phyloP scores from a whole-genome alignment of 1,284 basidiomycete genomes.

The Entoloma clypeatum region DNA sequence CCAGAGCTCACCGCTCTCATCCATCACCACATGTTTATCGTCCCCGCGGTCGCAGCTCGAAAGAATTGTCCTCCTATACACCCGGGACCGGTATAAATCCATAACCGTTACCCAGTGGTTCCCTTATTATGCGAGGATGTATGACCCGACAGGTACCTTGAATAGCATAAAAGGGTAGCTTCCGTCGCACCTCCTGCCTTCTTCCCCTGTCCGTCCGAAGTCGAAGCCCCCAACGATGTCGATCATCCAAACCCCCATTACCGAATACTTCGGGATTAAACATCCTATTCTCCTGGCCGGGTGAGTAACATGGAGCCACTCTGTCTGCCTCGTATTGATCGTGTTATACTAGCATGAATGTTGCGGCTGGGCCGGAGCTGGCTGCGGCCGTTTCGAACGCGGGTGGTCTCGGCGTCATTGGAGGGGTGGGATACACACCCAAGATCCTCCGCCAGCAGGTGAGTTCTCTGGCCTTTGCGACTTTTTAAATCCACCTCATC shows the following conservation, averaged over 20 bases:
- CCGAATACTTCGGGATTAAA: slow-evolving; percentile 80
- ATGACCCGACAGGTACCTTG: too few relatives aligned
- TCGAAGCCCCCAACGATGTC: too few relatives aligned
- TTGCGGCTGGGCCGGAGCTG: slow-evolving; percentile 82
- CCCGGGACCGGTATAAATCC: too few relatives aligned
- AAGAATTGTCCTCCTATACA: too few relatives aligned
- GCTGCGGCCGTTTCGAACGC: slow-evolving; percentile 87
- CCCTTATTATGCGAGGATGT: too few relatives aligned
- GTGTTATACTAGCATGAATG: slow-evolving; percentile 65
- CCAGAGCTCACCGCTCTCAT: too few relatives aligned
- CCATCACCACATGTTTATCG: too few relatives aligned
- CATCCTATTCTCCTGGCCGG: slow-evolving; percentile 89
- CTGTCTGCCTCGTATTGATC: not conserved
- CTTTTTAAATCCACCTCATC: slow-evolving; percentile 3
- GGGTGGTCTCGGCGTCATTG: slow-evolving; percentile 84
- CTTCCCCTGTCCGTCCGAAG: slow-evolving; percentile 12
- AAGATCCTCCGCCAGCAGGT: slow-evolving; percentile 71
- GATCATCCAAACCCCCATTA: slow-evolving; percentile 70
- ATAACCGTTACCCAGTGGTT: too few relatives aligned
- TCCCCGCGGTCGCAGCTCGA: too few relatives aligned
- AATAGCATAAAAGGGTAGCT: too few relatives aligned
- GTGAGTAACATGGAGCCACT: slow-evolving; percentile 23
- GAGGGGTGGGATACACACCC: slow-evolving; percentile 79
- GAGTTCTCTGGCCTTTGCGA: slow-evolving; percentile 15
- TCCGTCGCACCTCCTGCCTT: slow-evolving; percentile 13